Evolutionary conservation across 495 filamentous ascomycete genomes (phyloP).

Genomic region (Poronia punctata): DNA sequence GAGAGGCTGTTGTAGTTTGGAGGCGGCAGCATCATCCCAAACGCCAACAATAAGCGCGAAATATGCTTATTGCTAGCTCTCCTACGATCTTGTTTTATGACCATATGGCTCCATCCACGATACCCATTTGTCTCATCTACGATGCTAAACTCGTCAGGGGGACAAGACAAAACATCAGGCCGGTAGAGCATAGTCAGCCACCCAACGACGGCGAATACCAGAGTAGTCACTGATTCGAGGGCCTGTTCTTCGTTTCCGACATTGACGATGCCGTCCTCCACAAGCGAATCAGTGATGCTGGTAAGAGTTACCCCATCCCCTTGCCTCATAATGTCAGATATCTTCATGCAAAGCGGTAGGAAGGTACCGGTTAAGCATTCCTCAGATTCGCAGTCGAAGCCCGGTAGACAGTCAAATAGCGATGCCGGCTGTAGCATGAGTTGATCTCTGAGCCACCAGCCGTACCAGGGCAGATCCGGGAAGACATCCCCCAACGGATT

Average conservation of each 20-base stretch:
- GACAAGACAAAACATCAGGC: conserved; percentile 14
- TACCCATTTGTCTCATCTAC: conserved; percentile 12
- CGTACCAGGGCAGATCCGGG: conserved; percentile 8
- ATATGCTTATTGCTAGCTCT: background rate
- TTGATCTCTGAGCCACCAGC: conserved; percentile 15
- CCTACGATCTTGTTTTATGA: background rate
- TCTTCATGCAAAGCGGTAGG: background rate
- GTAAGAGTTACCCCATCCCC: background rate
- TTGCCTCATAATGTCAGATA: background rate
- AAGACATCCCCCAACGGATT: background rate
- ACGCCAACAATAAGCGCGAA: background rate
- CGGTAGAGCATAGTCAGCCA: conserved; percentile 21
- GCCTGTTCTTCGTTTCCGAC: conserved; percentile 1
- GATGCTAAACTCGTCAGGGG: conserved; percentile 8
- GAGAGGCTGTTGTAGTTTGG: background rate
- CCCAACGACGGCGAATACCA: conserved; percentile 17
- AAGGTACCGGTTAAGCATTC: too few relatives aligned
- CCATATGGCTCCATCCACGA: background rate
- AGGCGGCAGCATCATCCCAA: conserved; percentile 1
- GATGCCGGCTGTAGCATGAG: conserved; percentile 7
- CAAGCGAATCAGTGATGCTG: background rate
- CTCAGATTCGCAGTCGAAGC: background rate
- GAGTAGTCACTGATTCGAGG: conserved; percentile 4
- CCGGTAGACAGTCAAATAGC: conserved; percentile 10
- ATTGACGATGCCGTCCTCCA: background rate